phyloP scores from a whole-genome alignment of 2,329 filamentous ascomycete genomes.

The Cytospora piceae region DNA sequence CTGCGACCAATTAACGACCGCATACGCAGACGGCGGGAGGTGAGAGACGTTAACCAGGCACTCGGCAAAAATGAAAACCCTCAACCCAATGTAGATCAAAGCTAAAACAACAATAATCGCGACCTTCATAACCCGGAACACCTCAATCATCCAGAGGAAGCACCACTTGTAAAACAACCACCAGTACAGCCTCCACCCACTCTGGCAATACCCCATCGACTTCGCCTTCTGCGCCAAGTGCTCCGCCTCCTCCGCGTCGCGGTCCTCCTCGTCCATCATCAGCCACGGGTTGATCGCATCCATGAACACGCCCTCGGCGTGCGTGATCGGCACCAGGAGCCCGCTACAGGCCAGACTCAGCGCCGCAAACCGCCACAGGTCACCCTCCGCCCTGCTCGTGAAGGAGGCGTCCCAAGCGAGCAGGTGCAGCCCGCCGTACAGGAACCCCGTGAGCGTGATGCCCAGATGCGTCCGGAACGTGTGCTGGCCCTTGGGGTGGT shows the following conservation, averaged over 20 bases:
- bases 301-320: slow-evolving; percentile 19
- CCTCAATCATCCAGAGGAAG: slow-evolving; percentile 24
- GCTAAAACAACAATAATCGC: not conserved
- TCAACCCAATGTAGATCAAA: slow-evolving; percentile 11
- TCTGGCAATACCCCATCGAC: slow-evolving; percentile 5
- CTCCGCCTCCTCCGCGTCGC: slow-evolving; percentile 22
- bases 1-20: slow-evolving; percentile 22
- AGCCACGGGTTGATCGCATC: slow-evolving; percentile 15
- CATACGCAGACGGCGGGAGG: slow-evolving; percentile 17
- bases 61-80: slow-evolving; percentile 21
- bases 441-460: slow-evolving; percentile 14
- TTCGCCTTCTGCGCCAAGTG: slow-evolving; percentile 16
- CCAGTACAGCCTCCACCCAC: slow-evolving; percentile 11
- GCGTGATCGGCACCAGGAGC: slow-evolving; percentile 18
- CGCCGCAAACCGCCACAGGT: slow-evolving; percentile 9
- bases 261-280: slow-evolving; percentile 25
- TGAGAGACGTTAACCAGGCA: slow-evolving; percentile 17
- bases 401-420: slow-evolving; percentile 21
- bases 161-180: slow-evolving; percentile 23
- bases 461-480: slow-evolving; percentile 22
- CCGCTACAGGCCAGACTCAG: slow-evolving; percentile 17
- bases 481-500: slow-evolving; percentile 11
- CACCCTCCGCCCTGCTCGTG: slow-evolving; percentile 6
- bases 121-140: slow-evolving; percentile 18
- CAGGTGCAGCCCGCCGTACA: slow-evolving; percentile 26